phyloP scores from a whole-genome alignment of 2,329 filamentous ascomycete genomes.

The Leptographium lundbergii region DNA sequence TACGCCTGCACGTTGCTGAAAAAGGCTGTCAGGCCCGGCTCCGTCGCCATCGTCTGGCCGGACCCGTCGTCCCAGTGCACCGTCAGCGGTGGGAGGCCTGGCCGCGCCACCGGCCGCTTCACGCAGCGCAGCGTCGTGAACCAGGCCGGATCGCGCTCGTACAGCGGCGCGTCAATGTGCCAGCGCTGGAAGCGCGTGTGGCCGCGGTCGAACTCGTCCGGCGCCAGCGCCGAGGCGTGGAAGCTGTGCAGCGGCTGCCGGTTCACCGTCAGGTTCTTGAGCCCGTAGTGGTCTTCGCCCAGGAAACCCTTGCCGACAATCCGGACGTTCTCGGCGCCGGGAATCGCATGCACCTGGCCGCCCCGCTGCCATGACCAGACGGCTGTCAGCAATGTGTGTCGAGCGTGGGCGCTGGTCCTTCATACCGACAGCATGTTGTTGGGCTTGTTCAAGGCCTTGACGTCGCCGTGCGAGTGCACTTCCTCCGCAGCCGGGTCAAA shows the following conservation, averaged over 20 bases:
- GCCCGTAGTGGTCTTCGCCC: conserved; percentile 28
- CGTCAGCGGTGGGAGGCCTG: conserved; percentile 18
- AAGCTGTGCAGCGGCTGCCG: conserved; percentile 23
- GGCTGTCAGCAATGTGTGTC: neutral
- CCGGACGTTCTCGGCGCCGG: conserved; percentile 29
- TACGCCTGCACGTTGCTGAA: conserved; percentile 29
- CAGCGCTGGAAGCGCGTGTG: conserved; percentile 33
- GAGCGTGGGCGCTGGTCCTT: too few relatives aligned
- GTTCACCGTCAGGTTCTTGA: conserved; percentile 22
- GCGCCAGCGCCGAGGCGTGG: conserved; percentile 20
- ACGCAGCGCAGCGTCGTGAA: conserved; percentile 21
- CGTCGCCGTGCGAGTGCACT: conserved; percentile 28
- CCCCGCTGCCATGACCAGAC: conserved; percentile 11
- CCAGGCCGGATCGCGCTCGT: conserved; percentile 20
- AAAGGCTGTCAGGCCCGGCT: conserved; percentile 30
- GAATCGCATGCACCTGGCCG: conserved; percentile 23
- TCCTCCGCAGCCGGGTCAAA: conserved; percentile 28
- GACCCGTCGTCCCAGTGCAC: conserved; percentile 19
- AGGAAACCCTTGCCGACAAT: conserved; percentile 32
- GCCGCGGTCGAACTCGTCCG: conserved; percentile 24
- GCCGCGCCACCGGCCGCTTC: conserved; percentile 23
- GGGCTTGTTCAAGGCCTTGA: conserved; percentile 26
- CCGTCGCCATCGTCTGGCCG: conserved; percentile 26
- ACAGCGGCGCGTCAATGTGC: conserved; percentile 35
- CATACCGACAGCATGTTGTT: conserved; percentile 22